Base-by-base conservation (phyloP, 176 grass and related monocot species). In the Aegilops sharonensis region DNA sequence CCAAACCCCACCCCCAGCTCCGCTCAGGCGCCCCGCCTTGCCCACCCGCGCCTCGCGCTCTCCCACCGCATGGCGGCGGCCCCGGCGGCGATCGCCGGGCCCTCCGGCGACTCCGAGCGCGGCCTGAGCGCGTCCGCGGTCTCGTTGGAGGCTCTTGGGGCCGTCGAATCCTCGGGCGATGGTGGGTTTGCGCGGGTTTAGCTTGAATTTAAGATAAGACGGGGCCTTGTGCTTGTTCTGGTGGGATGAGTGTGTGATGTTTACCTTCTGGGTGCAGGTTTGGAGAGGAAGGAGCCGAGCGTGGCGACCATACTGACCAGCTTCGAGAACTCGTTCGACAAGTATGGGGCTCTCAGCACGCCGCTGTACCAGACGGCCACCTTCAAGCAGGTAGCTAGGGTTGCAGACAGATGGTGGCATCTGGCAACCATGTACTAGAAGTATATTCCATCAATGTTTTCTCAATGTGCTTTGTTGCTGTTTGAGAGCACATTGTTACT, bases 351-450 rank as follows among this genome's bases (percentile, higher is more conserved):
- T 75, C 34, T 92, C 82, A 98, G 97, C 68, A 98, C 97, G 57
- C 97, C 97, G 35, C 85, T 98, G 81, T 98, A 98, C 90, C 97
- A 98, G 91, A 96, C 97, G 0, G 94, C 97, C 79, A 98, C 95
- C 18, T 98, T 98, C 82, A 95, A 94, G 87, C 95, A 98, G 95
- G 95, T 98, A 88, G 66, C 12, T 83, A 20, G 59, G 27, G 12
- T 39, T 72, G 34, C 27, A 15, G 21, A 75, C 9, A 75, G 9
- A 71, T 32, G 25, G 60, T 13, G 10, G 21, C 36, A 15, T 8
- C 40, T 21, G 30, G 3, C 18, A 47, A 29, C 43, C 18, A 14
- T 17, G 27, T 27, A 27, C 15, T 25, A 30, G 30, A 75, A 75
- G 45, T 73, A 2, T 21, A 68, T 37, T 3, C 5, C 20, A 21